phyloP scores from a whole-genome alignment of 2,329 filamentous ascomycete species.

The Arthrinium phaeospermum region DNA sequence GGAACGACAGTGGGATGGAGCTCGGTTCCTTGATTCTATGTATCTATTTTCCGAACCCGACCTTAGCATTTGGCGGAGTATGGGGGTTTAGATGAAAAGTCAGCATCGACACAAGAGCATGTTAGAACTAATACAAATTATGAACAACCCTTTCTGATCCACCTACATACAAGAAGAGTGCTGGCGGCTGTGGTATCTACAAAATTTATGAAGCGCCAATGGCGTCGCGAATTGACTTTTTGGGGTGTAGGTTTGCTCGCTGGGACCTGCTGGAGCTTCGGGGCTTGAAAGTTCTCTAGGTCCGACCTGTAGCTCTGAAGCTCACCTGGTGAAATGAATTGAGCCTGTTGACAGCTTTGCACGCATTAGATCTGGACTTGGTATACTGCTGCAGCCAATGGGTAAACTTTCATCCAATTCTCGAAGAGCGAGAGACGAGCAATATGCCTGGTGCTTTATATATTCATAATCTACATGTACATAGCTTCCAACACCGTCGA shows the following conservation, averaged over 20 bases:
- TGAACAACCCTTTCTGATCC: neutral
- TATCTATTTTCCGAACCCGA: constrained; percentile 16
- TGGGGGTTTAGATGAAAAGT: neutral
- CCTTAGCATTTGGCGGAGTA: constrained; percentile 7
- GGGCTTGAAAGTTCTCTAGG: neutral
- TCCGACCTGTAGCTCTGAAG: neutral
- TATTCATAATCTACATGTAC: neutral
- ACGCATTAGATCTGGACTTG: neutral
- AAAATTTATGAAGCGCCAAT: neutral
- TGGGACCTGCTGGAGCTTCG: neutral
- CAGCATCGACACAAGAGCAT: constrained; percentile 7
- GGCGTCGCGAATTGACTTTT: neutral
- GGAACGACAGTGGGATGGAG: neutral
- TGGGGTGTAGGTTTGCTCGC: neutral
- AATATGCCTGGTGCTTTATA: neutral
- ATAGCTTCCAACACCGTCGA: neutral
- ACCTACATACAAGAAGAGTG: too few relatives aligned
- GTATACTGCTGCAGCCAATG: neutral
- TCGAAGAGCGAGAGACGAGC: too few relatives aligned
- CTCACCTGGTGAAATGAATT: neutral
- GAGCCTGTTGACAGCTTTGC: neutral
- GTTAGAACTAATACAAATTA: constrained; percentile 15
- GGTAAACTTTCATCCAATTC: neutral
- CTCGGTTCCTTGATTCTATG: constrained; percentile 19
- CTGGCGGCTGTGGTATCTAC: neutral